These are phyloP conservation scores for Bipolaris zeicola DNA, from an alignment of 2,329 filamentous ascomycete species.

Conservation along the genomic window DNA sequence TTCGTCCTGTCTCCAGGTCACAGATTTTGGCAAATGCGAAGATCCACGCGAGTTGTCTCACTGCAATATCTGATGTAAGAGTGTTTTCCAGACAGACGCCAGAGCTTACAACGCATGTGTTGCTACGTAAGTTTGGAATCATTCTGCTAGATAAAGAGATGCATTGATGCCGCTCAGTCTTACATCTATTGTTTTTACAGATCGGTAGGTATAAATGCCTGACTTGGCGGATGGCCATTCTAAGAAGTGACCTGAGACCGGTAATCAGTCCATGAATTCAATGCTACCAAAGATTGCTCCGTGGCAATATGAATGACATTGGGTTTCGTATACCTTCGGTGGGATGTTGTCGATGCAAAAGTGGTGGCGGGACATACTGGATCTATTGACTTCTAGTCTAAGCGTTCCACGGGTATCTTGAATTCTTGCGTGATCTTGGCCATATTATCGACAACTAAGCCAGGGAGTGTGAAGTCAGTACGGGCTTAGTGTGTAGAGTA, in stretches of 20 bases:
- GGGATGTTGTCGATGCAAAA: background rate
- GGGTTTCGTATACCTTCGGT: background rate
- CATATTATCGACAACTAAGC: conserved; percentile 36
- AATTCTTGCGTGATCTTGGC: conserved; percentile 41
- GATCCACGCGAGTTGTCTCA: background rate
- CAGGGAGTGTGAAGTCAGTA: background rate
- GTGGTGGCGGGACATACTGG: background rate
- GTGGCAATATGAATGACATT: too few relatives aligned
- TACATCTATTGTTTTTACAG: background rate
- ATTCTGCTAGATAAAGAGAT: background rate
- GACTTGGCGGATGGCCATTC: background rate
- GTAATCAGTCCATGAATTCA: background rate
- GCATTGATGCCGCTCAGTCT: background rate
- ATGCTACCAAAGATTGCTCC: too few relatives aligned
- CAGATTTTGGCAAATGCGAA: background rate
- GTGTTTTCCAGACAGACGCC: background rate
- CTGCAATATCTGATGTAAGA: background rate
- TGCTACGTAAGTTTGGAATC: background rate
- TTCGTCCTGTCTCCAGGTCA: background rate
- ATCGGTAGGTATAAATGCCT: background rate
- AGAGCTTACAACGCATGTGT: background rate
- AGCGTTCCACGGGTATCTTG: conserved; percentile 42
- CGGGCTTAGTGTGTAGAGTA: background rate
- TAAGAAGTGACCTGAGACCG: background rate
- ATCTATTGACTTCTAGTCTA: conserved; percentile 30